A percentile compares a stretch with the other conserved stretches of the same genome.
Conservation (phyloP, 352 stramenopile genomes). For the Pythium guiyangense region DNA sequence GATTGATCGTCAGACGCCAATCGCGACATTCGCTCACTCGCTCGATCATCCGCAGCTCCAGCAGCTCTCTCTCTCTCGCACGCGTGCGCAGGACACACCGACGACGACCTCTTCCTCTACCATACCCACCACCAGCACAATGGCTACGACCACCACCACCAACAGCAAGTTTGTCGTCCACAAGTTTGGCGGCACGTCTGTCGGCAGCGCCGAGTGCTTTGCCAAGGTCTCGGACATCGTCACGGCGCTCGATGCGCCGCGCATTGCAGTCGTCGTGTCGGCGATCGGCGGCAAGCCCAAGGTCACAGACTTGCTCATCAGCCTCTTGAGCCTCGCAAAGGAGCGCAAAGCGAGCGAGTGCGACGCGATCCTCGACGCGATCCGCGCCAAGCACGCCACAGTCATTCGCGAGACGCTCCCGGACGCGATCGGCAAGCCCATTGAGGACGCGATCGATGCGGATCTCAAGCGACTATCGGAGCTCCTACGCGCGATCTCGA, state of each 20-base stretch:
- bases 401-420: constrained; percentile 69
- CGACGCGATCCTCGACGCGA: constrained; percentile 57
- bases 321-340: constrained; percentile 86
- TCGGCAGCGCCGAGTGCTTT: constrained; percentile 93
- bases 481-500: constrained; percentile 81
- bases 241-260: constrained; percentile 30
- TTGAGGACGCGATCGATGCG: constrained; percentile 52
- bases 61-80: background rate
- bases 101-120: background rate
- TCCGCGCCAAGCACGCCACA: constrained; percentile 75
- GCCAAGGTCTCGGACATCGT: constrained; percentile 76
- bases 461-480: constrained; percentile 73
- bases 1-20: background rate
- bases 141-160: background rate
- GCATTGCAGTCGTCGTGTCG: constrained; percentile 89
- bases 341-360: constrained; percentile 68
- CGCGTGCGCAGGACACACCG: background rate
- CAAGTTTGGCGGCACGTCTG: constrained; percentile 97
- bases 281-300: constrained; percentile 97
- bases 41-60: background rate
- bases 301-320: constrained; percentile 94
- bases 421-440: constrained; percentile 35
- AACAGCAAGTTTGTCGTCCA: constrained; percentile 88
- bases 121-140: background rate
- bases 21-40: background rate